Evolutionary conservation across 1,284 basidiomycete species (phyloP).

Genomic region (Peniophora sp.): DNA sequence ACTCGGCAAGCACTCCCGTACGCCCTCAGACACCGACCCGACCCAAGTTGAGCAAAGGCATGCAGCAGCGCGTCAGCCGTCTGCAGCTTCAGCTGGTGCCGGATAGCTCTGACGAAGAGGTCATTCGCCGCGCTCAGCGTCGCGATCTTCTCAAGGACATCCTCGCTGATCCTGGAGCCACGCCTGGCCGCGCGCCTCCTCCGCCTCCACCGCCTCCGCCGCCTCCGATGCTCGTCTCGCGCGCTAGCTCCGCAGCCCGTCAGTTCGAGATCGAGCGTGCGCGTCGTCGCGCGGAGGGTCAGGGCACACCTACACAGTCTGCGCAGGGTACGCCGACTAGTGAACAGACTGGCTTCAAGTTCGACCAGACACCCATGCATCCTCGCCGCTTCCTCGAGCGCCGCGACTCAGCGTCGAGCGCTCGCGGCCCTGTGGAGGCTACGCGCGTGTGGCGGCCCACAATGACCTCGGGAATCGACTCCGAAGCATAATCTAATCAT

Average conservation of each 20-base stretch:
- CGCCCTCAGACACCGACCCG: not conserved
- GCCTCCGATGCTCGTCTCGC: slow-evolving; percentile 7
- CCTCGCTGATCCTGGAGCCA: slow-evolving; percentile 7
- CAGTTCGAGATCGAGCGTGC: slow-evolving; percentile 12
- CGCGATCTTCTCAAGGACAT: slow-evolving; percentile 9
- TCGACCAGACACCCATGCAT: not conserved
- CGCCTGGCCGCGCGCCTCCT: slow-evolving; percentile 5
- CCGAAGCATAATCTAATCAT: not conserved
- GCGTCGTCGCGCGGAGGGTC: slow-evolving; percentile 7
- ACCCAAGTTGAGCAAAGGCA: not conserved
- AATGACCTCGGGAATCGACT: not conserved
- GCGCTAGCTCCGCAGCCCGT: slow-evolving; percentile 12
- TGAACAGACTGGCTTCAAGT: not conserved
- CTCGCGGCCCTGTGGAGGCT: not conserved
- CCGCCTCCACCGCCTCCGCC: slow-evolving; percentile 2
- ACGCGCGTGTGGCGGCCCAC: not conserved
- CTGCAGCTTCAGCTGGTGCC: slow-evolving; percentile 8
- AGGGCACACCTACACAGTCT: slow-evolving; percentile 3
- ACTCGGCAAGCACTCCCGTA: not conserved
- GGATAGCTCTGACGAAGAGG: slow-evolving; percentile 12
- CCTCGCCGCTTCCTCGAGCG: not conserved
- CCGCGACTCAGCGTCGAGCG: not conserved
- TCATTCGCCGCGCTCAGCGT: slow-evolving; percentile 6
- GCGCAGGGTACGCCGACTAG: not conserved
- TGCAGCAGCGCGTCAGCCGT: not conserved